Base-by-base conservation (phyloP, 2,329 filamentous ascomycete species). In the Ceratocystis ficicola region DNA sequence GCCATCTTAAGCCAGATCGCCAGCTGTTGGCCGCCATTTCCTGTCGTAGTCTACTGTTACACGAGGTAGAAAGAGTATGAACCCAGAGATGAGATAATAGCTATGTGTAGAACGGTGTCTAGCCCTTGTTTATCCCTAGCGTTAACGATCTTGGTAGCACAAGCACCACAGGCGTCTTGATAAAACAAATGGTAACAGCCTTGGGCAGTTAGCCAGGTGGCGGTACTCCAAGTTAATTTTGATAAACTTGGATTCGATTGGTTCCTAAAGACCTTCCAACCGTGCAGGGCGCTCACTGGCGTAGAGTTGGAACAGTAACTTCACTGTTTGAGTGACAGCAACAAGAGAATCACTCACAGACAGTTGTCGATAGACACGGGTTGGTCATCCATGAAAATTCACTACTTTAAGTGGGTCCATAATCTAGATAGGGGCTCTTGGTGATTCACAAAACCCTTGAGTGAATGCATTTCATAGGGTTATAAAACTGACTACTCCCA, bases 161-260 rank as follows among this genome's bases (percentile, higher is more conserved):
- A 59, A 59, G 55, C 55, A 59, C 25, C 25, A 36, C 55, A 20
- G 25, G 55, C 30, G 52, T 57, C 52, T 57, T 32, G 12, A 57
- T n/a, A 32, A 32, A 57, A n/a, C 52, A 32, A n/a, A 17, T 57
- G 15, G 55, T 59, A 10, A 32, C 52, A 32, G 25, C 32, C 52
- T 57, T n/a, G 10, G n/a, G 52, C 12, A 36, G 28, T 59, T 28
- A 36, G 17, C 2, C 32, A 17, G 55, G 15, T 59, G 25, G 15
- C 36, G 25, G 25, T 17, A 59, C 15, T 36, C 12, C 5, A 8
- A n/a, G 55, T n/a, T 20, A 36, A 20, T n/a, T 20, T 32, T 59
- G 28, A 8, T n/a, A n/a, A 15, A 8, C 15, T n/a, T 52, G 15
- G 22, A 10, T 25, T 28, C 20, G 22, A 15, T 52, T 52, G 48